Evolutionary conservation across 176 grass and related monocot genomes (phyloP).

Genomic region (Leersia perrieri): DNA sequence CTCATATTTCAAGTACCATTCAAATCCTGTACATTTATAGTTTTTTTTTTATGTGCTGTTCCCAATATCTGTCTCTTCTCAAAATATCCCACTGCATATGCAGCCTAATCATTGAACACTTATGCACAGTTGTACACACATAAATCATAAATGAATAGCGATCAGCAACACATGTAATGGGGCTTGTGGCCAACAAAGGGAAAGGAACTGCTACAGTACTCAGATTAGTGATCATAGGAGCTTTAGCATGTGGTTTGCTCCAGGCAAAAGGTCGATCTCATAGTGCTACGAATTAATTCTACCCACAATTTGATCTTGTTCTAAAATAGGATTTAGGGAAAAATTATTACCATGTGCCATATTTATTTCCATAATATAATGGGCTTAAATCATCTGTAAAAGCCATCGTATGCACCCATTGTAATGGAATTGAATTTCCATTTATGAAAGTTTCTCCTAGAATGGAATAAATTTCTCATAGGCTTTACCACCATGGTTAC

Average conservation of each 20-base stretch:
- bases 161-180: background rate
- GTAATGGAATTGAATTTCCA: background rate
- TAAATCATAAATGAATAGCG: constrained; percentile 3
- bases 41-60: constrained; percentile 5
- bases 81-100: constrained; percentile 18
- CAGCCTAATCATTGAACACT: constrained; percentile 3
- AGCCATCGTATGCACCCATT: background rate
- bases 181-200: background rate
- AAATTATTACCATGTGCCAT: background rate
- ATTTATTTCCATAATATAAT: background rate
- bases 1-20: constrained; percentile 11
- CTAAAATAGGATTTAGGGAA: background rate
- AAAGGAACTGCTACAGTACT: background rate
- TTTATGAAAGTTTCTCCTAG: background rate
- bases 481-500: background rate
- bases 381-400: background rate
- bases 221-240: no score
- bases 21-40: background rate
- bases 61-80: constrained; percentile 19
- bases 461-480: background rate
- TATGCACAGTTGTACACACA: background rate
- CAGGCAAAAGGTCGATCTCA: background rate
- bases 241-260: background rate
- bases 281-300: no score
- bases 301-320: background rate